Base-by-base conservation (phyloP, 768 basidiomycete genomes). In the Pleurotus ostreatus region DNA sequence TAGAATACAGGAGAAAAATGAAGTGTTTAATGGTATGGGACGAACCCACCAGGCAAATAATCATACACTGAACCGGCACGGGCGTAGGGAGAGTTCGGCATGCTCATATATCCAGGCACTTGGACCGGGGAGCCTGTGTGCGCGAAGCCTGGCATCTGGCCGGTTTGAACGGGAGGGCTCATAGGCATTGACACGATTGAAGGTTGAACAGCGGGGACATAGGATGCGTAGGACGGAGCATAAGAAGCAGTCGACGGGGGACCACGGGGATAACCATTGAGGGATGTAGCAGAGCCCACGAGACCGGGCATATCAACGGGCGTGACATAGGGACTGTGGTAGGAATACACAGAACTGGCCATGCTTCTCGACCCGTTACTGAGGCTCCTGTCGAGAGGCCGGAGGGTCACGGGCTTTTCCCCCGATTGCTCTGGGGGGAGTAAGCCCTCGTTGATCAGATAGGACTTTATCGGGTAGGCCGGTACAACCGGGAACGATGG, bases 391-490 rank as follows among this genome's bases (percentile, higher is more conserved):
- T n/a, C n/a, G n/a, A 25, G 11, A 7, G 39, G 22, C 7, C 23
- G 4, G 15, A 22, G 39, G 11, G 51, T 53, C 12, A 53, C 51
- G 0, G 51, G 51, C 12, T 53, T 39, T 23, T 53, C 51, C 12
- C 20, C 37, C 16, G 7, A 22, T 23, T 34, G 18, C 37, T 53
- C 51, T 4, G 51, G 51, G n/a, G 51, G 51, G 12, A 53, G 51
- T 12, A 53, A 38, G 13, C 51, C 51, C 38, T 53, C 51, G 22
- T 53, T 53, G 51, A 53, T 53, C 16, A 53, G 39, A 30, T 40
- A 53, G n/a, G 51, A 40, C 18, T 53, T 53, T 18, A 53, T 53
- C 22, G 51, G 51, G 15, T 18, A 41, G 18, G 51, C 51, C 39
- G 51, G 51, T 18, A 53, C 51, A 2, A 53, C 51, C 0, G 51